Conservation (phyloP, 441 rosid genomes). For the Bruguiera hainesii region DNA sequence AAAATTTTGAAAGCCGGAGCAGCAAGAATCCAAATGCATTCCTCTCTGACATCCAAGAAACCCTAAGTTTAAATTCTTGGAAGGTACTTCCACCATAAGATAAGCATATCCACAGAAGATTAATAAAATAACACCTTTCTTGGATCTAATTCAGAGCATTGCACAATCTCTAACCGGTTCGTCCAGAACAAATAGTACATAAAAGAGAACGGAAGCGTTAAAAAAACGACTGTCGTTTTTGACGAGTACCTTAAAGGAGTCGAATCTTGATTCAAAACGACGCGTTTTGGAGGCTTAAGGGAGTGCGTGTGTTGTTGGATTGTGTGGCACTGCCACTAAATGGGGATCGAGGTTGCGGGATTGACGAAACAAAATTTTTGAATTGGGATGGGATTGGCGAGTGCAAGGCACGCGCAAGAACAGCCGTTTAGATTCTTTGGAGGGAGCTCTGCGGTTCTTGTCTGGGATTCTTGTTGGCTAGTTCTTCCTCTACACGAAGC, state of each 20-base stretch:
- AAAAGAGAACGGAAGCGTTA: background rate
- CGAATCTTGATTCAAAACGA: conserved; percentile 8
- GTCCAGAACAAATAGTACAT: conserved; percentile 3
- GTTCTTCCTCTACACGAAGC: conserved; percentile 5
- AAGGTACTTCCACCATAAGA: conserved; percentile 14
- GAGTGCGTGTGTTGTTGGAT: background rate
- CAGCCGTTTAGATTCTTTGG: conserved; percentile 17
- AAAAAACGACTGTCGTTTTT: background rate
- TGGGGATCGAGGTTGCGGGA: conserved; percentile 9
- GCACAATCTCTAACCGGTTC: conserved; percentile 25
- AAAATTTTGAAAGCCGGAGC: conserved; percentile 24
- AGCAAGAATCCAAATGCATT: conserved; percentile 47
- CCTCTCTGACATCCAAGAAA: conserved; percentile 39
- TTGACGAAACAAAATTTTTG: background rate
- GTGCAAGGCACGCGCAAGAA: conserved; percentile 21
- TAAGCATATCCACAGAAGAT: conserved; percentile 18
- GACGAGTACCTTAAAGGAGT: conserved; percentile 25
- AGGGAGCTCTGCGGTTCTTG: conserved; percentile 20
- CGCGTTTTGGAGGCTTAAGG: conserved; percentile 14
- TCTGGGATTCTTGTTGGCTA: conserved; percentile 9
- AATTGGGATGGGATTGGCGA: background rate
- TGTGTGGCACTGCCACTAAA: conserved; percentile 1
- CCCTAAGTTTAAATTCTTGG: conserved; percentile 40
- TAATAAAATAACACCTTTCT: conserved; percentile 9
- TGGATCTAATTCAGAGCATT: conserved; percentile 19